A percentile compares a stretch with the other conserved stretches of the same genome.
Evolutionary conservation across 1,284 basidiomycete species (phyloP).

Genomic region (Microbotryum saponariae): DNA sequence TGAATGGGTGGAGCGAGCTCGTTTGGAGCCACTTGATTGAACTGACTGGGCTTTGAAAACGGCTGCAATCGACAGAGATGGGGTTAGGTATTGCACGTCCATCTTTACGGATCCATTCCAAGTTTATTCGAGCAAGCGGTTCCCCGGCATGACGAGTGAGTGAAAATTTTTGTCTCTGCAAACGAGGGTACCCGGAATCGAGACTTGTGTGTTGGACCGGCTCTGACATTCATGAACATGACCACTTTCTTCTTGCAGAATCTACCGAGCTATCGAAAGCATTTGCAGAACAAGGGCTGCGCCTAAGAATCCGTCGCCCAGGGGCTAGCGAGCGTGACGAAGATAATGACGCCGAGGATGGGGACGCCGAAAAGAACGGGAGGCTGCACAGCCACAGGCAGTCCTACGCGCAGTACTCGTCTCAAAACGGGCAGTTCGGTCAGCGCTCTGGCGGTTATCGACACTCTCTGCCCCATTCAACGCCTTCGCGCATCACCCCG

Average conservation of each 20-base stretch:
- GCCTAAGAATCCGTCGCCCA: conserved; percentile 57
- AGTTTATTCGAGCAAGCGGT: conserved; percentile 86
- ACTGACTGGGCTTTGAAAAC: not conserved
- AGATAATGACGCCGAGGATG: no score
- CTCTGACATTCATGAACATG: conserved; percentile 1
- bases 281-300: conserved; percentile 85
- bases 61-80: conserved; percentile 49
- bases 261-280: conserved; percentile 81
- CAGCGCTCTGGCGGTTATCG: no score
- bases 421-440: no score
- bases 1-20: conserved; percentile 29
- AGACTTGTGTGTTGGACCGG: conserved; percentile 14
- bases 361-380: no score
- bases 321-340: not conserved
- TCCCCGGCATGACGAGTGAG: conserved; percentile 81
- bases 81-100: conserved; percentile 77
- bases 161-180: conserved; percentile 17
- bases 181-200: conserved; percentile 7
- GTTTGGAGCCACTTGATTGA: not conserved
- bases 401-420: no score
- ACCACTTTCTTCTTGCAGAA: conserved; percentile 46
- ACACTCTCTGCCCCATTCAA: no score
- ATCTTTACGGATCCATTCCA: conserved; percentile 78
- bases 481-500: no score
- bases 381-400: no score